These are phyloP conservation scores for Boletellus ananas DNA, from an alignment of 768 basidiomycete genomes.

Conservation along the genomic window DNA sequence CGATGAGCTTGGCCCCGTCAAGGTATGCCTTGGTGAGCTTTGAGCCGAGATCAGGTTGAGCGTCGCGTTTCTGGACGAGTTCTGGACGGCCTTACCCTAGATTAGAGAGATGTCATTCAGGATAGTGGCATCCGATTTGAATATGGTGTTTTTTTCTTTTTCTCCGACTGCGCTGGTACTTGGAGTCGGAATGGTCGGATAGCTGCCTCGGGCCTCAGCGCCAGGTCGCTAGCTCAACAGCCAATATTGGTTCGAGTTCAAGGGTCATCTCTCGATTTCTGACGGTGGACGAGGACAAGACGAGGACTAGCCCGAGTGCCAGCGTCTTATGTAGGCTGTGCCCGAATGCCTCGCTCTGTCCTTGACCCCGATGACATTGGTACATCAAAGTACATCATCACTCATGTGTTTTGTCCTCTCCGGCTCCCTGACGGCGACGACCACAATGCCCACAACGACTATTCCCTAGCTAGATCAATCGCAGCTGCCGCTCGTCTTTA, in stretches of 20 bases:
- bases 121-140: not conserved
- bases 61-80: not conserved
- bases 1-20: not conserved
- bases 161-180: too few species aligned
- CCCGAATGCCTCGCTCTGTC: not conserved
- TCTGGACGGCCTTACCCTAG: not conserved
- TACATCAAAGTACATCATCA: slow-evolving; percentile 28
- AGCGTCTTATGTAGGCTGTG: too few species aligned
- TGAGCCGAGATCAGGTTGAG: slow-evolving; percentile 14
- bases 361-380: not conserved
- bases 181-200: too few species aligned
- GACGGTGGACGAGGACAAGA: too few species aligned
- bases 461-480: slow-evolving; percentile 22
- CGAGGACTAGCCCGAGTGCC: too few species aligned
- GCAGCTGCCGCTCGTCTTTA: slow-evolving; percentile 12
- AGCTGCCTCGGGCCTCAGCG: too few species aligned
- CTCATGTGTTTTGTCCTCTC: slow-evolving; percentile 42
- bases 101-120: not conserved
- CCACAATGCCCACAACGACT: slow-evolving; percentile 18
- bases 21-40: slow-evolving; percentile 34
- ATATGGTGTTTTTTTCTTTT: too few species aligned
- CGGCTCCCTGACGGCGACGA: slow-evolving; percentile 37
- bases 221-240: too few species aligned
- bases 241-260: too few species aligned
- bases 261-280: too few species aligned